A percentile compares a stretch with the other conserved stretches of the same genome.
These are phyloP conservation scores for Arthroderma sp. DNA, from an alignment of 2,329 filamentous ascomycete species.

Conservation along the genomic window DNA sequence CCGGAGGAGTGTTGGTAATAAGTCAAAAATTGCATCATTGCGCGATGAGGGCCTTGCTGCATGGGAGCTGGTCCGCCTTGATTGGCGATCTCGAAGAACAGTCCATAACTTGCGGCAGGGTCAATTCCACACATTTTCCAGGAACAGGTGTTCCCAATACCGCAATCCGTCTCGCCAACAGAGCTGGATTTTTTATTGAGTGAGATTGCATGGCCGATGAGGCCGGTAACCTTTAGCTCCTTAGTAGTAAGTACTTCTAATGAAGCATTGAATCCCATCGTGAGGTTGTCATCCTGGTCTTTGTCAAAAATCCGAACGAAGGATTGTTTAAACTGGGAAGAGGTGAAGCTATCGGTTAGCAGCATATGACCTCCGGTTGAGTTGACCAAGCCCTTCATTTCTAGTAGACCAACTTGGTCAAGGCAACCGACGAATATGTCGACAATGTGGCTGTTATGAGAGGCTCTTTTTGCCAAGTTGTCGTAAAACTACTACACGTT, in stretches of 20 bases:
- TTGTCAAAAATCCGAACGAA: constrained; percentile 97
- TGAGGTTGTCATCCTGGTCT: constrained; percentile 81
- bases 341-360: constrained; percentile 93
- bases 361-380: constrained; percentile 98
- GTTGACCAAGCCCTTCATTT: constrained; percentile 97
- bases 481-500: constrained; percentile 68
- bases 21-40: constrained; percentile 95
- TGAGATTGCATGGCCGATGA: constrained; percentile 93
- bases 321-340: constrained; percentile 98
- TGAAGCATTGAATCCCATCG: constrained; percentile 97
- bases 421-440: constrained; percentile 97
- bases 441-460: constrained; percentile 93
- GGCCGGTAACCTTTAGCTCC: constrained; percentile 91
- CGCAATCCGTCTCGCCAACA: constrained; percentile 94
- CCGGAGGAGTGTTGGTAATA: constrained; percentile 98
- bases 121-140: constrained; percentile 99
- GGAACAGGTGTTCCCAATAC: constrained; percentile 94
- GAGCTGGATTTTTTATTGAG: constrained; percentile 97
- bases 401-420: constrained; percentile 89
- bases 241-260: constrained; percentile 95
- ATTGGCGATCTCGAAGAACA: constrained; percentile 96
- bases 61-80: constrained; percentile 78
- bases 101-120: constrained; percentile 79
- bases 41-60: constrained; percentile 77
- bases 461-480: constrained; percentile 78